These are phyloP conservation scores for Starmerella scarabaei DNA, from an alignment of 805 yeast genomes.

Conservation along the genomic window DNA sequence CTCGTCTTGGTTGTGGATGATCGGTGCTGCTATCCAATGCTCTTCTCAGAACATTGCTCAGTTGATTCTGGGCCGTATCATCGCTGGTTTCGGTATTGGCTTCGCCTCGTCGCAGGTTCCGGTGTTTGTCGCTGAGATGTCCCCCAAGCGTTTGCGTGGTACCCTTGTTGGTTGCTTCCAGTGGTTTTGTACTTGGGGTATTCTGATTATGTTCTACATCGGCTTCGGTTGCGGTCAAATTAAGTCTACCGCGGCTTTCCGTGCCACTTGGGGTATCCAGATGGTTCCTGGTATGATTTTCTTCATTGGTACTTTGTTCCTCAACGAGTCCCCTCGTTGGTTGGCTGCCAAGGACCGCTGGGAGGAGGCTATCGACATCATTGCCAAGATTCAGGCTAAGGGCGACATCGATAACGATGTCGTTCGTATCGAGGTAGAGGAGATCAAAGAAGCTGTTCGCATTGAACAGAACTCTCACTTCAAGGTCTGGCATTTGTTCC, in stretches of 20 bases:
- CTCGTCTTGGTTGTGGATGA: slow-evolving; percentile 44
- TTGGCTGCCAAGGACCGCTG: slow-evolving; percentile 38
- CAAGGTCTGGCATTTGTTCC: slow-evolving; percentile 40
- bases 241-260: slow-evolving; percentile 39
- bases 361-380: slow-evolving; percentile 30
- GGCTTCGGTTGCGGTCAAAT: slow-evolving; percentile 35
- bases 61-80: slow-evolving; percentile 42
- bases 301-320: slow-evolving; percentile 31
- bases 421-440: slow-evolving; percentile 43
- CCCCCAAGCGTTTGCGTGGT: slow-evolving; percentile 51
- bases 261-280: slow-evolving; percentile 52
- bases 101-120: slow-evolving; percentile 56
- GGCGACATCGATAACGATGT: slow-evolving; percentile 29
- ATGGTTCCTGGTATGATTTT: slow-evolving; percentile 40
- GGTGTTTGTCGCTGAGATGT: slow-evolving; percentile 50
- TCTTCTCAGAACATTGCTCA: slow-evolving; percentile 35
- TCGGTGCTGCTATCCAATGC: slow-evolving; percentile 48
- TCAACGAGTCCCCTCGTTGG: slow-evolving; percentile 35
- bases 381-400: slow-evolving; percentile 27
- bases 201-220: slow-evolving; percentile 46
- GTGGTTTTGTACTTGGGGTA: slow-evolving; percentile 52
- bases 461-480: slow-evolving; percentile 39
- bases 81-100: slow-evolving; percentile 55
- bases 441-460: slow-evolving; percentile 44
- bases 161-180: slow-evolving; percentile 48